A percentile compares a stretch with the other conserved stretches of the same genome.
phyloP scores from a whole-genome alignment of 139 green algal genomes.

The Haematococcus lacustris region DNA sequence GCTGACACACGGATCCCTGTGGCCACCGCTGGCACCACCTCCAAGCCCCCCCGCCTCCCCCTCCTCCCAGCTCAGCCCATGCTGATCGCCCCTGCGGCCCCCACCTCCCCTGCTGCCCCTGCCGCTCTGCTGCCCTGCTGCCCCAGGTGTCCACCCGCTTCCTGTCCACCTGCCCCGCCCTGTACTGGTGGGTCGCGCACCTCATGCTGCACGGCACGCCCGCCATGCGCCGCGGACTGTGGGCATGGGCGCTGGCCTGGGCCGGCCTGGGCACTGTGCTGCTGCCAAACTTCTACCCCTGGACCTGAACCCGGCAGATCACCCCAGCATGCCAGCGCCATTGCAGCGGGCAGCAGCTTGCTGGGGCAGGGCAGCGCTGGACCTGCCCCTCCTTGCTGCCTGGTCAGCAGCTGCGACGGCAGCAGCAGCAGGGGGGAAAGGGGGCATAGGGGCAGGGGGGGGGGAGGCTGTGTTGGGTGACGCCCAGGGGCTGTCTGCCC shows the following conservation, averaged over 20 bases:
- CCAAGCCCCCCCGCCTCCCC: not conserved
- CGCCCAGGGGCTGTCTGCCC: too few species aligned
- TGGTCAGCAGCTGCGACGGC: too few species aligned
- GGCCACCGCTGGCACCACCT: not conserved
- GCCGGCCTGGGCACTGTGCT: constrained; percentile 49
- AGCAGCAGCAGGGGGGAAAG: too few species aligned
- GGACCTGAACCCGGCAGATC: too few species aligned
- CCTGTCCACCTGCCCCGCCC: constrained; percentile 59
- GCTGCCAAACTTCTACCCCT: constrained; percentile 74
- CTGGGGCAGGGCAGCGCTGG: too few species aligned
- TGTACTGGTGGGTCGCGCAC: constrained; percentile 71
- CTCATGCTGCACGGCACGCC: constrained; percentile 13
- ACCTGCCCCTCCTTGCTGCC: too few species aligned
- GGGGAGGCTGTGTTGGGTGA: too few species aligned
- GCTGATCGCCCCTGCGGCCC: too few species aligned
- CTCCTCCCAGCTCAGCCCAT: not conserved
- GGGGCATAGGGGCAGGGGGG: too few species aligned
- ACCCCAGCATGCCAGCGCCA: too few species aligned
- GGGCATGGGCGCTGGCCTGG: constrained; percentile 54
- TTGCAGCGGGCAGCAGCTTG: too few species aligned
- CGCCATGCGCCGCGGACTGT: constrained; percentile 20
- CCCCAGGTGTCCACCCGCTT: constrained; percentile 64
- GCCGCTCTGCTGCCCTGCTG: not conserved
- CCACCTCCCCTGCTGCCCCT: not conserved
- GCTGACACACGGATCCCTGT: not conserved